A percentile compares a stretch with the other conserved stretches of the same genome.
phyloP scores from a whole-genome alignment of 2,329 filamentous ascomycete genomes.

The Ophiostoma sp. region DNA sequence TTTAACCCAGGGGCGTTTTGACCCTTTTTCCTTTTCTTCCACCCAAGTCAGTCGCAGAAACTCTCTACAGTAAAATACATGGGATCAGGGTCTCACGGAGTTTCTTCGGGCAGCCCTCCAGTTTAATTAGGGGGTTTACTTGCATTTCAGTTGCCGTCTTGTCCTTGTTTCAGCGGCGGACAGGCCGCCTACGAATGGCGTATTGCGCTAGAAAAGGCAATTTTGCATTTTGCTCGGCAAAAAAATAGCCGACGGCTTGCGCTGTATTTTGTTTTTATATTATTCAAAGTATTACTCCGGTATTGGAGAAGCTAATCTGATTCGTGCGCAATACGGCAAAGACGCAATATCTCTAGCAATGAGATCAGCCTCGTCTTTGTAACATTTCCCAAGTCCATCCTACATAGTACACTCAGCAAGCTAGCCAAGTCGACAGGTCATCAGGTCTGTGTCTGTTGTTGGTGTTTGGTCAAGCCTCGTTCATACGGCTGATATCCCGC shows the following conservation, averaged over 20 bases:
- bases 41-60: background rate
- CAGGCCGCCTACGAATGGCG: background rate
- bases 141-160: background rate
- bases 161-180: background rate
- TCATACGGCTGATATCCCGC: background rate
- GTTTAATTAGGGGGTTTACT: background rate
- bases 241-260: background rate
- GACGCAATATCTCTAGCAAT: background rate
- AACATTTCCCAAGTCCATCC: background rate
- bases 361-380: background rate
- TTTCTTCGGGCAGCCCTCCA: background rate
- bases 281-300: background rate
- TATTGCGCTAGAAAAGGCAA: background rate
- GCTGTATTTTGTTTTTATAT: background rate
- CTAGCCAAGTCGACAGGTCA: background rate
- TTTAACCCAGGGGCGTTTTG: background rate
- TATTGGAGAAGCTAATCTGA: slow-evolving; percentile 6
- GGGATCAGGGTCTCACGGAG: background rate
- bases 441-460: background rate
- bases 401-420: background rate
- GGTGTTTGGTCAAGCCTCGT: background rate
- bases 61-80: background rate
- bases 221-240: slow-evolving; percentile 5
- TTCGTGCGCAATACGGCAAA: slow-evolving; percentile 1
- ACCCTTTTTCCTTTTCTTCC: background rate